Percentiles rank a stretch among this genome's conserved stretches.
Evolutionary conservation across 768 basidiomycete genomes (phyloP).

Genomic region (Boletus subcaerulescens): DNA sequence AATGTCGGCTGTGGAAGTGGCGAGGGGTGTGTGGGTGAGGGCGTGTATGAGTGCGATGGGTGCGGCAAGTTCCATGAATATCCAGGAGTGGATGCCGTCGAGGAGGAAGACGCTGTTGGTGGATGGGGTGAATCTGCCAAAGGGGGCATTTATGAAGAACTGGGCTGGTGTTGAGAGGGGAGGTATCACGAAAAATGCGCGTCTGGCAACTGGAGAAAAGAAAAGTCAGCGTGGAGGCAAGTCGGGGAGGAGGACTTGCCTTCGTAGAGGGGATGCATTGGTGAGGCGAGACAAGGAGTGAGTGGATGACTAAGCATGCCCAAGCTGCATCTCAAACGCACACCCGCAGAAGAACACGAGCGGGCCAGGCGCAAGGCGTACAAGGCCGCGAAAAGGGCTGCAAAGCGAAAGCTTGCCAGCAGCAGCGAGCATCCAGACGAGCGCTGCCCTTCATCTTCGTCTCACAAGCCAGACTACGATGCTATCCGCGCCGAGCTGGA

Average conservation of each 20-base stretch:
- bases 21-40: conserved; percentile 49
- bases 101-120: conserved; percentile 47
- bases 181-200: conserved; percentile 46
- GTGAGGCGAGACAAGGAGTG: background rate
- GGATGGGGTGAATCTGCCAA: conserved; percentile 68
- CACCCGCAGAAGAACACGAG: conserved; percentile 55
- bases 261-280: conserved; percentile 25
- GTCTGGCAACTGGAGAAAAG: conserved; percentile 34
- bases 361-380: conserved; percentile 37
- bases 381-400: conserved; percentile 36
- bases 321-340: conserved; percentile 56
- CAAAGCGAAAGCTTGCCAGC: conserved; percentile 29
- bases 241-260: conserved; percentile 8
- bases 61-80: conserved; percentile 70
- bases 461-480: conserved; percentile 43
- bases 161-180: conserved; percentile 34
- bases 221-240: background rate
- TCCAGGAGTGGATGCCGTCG: conserved; percentile 69
- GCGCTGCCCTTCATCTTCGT: too few species aligned
- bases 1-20: conserved; percentile 29
- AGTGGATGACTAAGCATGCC: conserved; percentile 33
- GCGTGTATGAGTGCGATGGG: conserved; percentile 53
- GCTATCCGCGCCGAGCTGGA: conserved; percentile 53
- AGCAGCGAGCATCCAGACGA: too few species aligned
- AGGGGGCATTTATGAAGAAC: conserved; percentile 69